Evolutionary conservation across 2,329 filamentous ascomycete species (phyloP).

Genomic region (Scedosporium boydii): DNA sequence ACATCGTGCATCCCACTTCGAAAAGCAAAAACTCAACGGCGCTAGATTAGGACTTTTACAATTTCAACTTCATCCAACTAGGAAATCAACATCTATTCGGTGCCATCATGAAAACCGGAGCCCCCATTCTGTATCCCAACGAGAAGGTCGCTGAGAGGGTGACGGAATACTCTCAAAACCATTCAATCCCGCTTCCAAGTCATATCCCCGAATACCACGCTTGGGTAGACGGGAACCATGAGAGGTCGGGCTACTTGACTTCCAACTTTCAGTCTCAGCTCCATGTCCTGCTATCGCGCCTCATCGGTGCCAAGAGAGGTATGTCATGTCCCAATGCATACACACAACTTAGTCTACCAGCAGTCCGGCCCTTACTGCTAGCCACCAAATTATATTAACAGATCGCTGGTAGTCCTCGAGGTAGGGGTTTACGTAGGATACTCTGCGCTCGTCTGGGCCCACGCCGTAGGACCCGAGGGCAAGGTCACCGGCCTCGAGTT

Average conservation of each 20-base stretch:
- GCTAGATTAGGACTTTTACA: too few relatives aligned
- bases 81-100: too few relatives aligned
- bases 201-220: slow-evolving; percentile 33
- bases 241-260: slow-evolving; percentile 27
- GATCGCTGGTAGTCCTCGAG: slow-evolving; percentile 28
- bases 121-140: slow-evolving; percentile 31
- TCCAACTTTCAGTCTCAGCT: slow-evolving; percentile 31
- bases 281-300: slow-evolving; percentile 29
- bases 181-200: slow-evolving; percentile 31
- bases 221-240: slow-evolving; percentile 13
- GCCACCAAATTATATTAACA: background rate
- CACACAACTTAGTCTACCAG: background rate
- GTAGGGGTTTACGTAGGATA: slow-evolving; percentile 40
- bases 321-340: background rate
- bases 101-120: slow-evolving; percentile 27
- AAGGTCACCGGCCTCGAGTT: slow-evolving; percentile 36
- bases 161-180: slow-evolving; percentile 29
- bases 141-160: slow-evolving; percentile 29
- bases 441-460: slow-evolving; percentile 37
- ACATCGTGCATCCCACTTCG: too few relatives aligned
- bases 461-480: slow-evolving; percentile 33
- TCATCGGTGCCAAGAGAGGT: slow-evolving; percentile 29
- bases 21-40: too few relatives aligned
- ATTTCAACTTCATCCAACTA: too few relatives aligned
- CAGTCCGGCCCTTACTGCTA: background rate